Conservation (phyloP, 306 rosid genomes). For the Trifolium pratense region DNA sequence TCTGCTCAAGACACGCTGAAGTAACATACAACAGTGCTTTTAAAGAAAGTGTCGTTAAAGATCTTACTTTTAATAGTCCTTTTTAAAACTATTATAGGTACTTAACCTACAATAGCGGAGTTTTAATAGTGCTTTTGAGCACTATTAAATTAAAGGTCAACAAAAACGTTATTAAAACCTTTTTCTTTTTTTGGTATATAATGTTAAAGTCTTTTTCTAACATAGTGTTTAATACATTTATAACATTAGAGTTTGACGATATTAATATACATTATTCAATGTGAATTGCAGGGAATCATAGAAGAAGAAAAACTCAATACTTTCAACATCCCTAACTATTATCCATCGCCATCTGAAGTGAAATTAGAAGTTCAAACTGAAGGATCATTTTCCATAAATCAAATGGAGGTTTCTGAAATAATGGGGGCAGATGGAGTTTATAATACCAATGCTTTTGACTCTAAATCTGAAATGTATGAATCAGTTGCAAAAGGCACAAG, state of each 20-base stretch:
- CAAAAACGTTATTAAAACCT: too few species aligned
- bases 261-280: not conserved
- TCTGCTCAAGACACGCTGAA: too few species aligned
- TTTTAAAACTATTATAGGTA: too few species aligned
- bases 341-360: conserved; percentile 52
- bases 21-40: too few species aligned
- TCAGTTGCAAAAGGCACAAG: not conserved
- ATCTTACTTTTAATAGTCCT: too few species aligned
- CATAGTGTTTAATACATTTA: too few species aligned
- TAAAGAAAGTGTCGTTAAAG: too few species aligned
- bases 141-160: too few species aligned
- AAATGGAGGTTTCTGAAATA: conserved; percentile 39
- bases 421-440: conserved; percentile 38
- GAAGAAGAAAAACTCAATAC: conserved; percentile 46
- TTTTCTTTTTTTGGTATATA: too few species aligned
- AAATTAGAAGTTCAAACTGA: conserved; percentile 45
- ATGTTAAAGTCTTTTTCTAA: too few species aligned
- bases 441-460: not conserved
- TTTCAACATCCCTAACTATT: conserved; percentile 54
- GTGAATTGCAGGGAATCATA: conserved; percentile 34
- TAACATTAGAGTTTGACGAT: not conserved
- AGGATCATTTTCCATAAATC: conserved; percentile 46
- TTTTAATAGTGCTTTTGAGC: too few species aligned
- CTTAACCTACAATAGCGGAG: too few species aligned
- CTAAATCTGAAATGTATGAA: not conserved